phyloP scores from a whole-genome alignment of 1,284 basidiomycete genomes.

The Pseudozyma flocculosa region DNA sequence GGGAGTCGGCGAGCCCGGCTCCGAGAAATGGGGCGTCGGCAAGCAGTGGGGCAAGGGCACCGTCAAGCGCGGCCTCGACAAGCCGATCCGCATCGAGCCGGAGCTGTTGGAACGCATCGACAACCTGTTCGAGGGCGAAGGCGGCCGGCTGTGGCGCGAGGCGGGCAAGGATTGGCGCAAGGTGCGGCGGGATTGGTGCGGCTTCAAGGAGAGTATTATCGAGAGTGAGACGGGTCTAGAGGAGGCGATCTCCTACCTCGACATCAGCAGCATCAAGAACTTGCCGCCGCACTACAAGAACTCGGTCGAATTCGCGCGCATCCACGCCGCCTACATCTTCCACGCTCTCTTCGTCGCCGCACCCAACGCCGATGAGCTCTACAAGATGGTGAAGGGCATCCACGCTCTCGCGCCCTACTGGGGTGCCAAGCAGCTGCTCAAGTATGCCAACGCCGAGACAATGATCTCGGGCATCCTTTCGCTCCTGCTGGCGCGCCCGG shows the following conservation, averaged over 20 bases:
- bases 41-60: slow-evolving; percentile 57
- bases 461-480: slow-evolving; percentile 53
- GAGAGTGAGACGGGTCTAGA: slow-evolving; percentile 55
- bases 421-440: slow-evolving; percentile 55
- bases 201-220: slow-evolving; percentile 54
- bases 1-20: slow-evolving; percentile 47
- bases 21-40: slow-evolving; percentile 54
- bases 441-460: slow-evolving; percentile 51
- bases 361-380: slow-evolving; percentile 49
- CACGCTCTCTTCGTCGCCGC: slow-evolving; percentile 51
- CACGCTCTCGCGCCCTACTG: slow-evolving; percentile 56
- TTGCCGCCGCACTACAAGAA: slow-evolving; percentile 49
- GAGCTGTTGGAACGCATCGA: slow-evolving; percentile 41
- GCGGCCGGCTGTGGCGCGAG: slow-evolving; percentile 35
- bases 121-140: slow-evolving; percentile 39
- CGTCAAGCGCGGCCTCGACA: slow-evolving; percentile 56
- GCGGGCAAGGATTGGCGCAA: slow-evolving; percentile 47
- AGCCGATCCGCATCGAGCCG: slow-evolving; percentile 40
- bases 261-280: slow-evolving; percentile 48
- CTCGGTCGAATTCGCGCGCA: slow-evolving; percentile 51
- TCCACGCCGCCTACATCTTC: slow-evolving; percentile 49
- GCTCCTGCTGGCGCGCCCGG: slow-evolving; percentile 52
- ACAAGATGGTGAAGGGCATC: slow-evolving; percentile 49
- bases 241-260: slow-evolving; percentile 43
- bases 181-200: slow-evolving; percentile 40